Evolutionary conservation across 1,284 basidiomycete genomes (phyloP).

Genomic region (Apiotrichum veenhuisii): DNA sequence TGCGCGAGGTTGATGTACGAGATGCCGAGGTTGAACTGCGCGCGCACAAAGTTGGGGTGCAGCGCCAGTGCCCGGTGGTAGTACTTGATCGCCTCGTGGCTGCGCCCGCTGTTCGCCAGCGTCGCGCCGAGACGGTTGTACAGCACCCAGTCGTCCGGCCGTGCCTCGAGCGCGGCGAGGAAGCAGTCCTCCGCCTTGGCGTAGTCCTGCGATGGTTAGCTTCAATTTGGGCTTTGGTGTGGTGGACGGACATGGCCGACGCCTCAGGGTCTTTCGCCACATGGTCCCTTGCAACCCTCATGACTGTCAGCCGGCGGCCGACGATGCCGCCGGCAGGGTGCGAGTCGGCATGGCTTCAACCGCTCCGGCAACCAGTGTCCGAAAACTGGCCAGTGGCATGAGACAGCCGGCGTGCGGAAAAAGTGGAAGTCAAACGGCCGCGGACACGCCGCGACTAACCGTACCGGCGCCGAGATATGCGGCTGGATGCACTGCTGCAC

Average conservation of each 20-base stretch:
- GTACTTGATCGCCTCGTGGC: slow-evolving; percentile 79
- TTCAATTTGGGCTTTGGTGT: not conserved
- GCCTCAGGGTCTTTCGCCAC: not conserved
- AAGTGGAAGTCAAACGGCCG: not conserved
- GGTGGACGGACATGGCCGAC: not conserved
- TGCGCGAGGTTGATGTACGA: slow-evolving; percentile 82
- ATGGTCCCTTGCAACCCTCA: not conserved
- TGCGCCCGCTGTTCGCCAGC: slow-evolving; percentile 83
- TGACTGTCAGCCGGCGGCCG: not conserved
- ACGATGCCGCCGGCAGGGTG: not conserved
- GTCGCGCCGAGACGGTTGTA: slow-evolving; percentile 97
- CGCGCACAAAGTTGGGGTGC: slow-evolving; percentile 90
- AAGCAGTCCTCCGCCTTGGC: slow-evolving; percentile 93
- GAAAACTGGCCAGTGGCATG: not conserved
- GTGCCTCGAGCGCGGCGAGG: slow-evolving; percentile 74
- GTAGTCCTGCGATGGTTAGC: slow-evolving; percentile 62
- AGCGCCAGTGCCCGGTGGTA: slow-evolving; percentile 85
- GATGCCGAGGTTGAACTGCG: slow-evolving; percentile 86
- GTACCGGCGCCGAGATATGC: not conserved
- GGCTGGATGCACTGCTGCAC: not conserved
- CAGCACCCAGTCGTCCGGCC: slow-evolving; percentile 93
- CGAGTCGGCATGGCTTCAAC: not conserved
- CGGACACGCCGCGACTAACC: not conserved
- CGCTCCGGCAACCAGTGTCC: not conserved
- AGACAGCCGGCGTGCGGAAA: no score